Conservation (phyloP, 768 basidiomycete genomes). For the Lactifluus rugatus region DNA sequence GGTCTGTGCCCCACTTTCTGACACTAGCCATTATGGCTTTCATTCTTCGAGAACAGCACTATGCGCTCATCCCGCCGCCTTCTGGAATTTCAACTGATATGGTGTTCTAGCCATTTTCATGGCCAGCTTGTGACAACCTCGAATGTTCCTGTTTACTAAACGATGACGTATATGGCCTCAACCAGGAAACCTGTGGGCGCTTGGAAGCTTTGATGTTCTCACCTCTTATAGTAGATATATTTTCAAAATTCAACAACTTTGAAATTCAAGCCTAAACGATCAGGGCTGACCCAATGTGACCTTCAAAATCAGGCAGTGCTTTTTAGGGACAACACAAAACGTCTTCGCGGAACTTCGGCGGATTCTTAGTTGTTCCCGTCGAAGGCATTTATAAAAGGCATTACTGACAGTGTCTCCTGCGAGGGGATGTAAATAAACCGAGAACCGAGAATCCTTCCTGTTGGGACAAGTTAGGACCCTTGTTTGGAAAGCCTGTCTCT, state of each 20-base stretch:
- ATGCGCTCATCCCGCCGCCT: not conserved
- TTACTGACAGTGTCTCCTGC: no score
- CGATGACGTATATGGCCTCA: slow-evolving; percentile 13
- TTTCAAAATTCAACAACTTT: not conserved
- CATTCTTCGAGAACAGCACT: not conserved
- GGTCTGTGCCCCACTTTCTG: not conserved
- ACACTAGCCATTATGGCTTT: not conserved
- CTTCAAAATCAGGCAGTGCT: not conserved
- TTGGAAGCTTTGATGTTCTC: not conserved
- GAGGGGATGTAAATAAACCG: no score
- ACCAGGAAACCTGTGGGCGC: not conserved
- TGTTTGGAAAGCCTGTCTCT: not conserved
- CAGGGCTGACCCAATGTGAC: not conserved
- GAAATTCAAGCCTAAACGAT: not conserved
- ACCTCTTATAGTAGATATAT: no score
- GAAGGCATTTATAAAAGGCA: not conserved
- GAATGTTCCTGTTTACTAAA: slow-evolving; percentile 2
- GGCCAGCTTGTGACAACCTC: not conserved
- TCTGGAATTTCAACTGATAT: not conserved
- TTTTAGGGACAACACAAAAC: not conserved
- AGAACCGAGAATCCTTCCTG: no score
- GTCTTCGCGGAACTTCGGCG: not conserved
- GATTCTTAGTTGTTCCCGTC: not conserved
- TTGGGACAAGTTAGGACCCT: no score
- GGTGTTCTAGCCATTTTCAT: not conserved